Evolutionary conservation across 2,329 filamentous ascomycete genomes (phyloP), one percentile per base, ranked within the genome.

Genomic region (Falciphora oryzae): DNA sequence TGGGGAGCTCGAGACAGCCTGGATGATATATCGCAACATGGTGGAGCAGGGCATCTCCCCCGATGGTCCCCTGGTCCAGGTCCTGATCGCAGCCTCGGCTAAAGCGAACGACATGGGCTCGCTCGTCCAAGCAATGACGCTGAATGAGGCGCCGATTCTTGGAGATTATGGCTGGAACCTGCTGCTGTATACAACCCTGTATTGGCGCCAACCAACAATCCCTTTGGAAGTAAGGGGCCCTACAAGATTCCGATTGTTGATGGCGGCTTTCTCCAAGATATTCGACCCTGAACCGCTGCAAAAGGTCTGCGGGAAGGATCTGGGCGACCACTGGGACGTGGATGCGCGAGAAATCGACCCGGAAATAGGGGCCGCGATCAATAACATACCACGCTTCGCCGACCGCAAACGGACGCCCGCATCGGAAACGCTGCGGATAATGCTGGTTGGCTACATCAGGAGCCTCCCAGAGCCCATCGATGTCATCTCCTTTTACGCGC

Each of bases 61-160:
- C 0, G 87, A 96, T 73, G 76, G 77, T 0, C 83, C 86, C 68
- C 89, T 91, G 0, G 91, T 88, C 72, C 81, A 87, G 1, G 86
- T 87, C 32, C 78, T 97, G 44, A 82, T 96, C 57, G 84, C 88
- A 65, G 89, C 89, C 38, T 89, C 90, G 63, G 91, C 92, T 69
- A 72, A 73, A 4, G 79, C 79, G 27, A 75, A 80, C 29, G 81
- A 91, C 66, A 77, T 81, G 5, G 74, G 79, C 3, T 81, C 81
- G 31, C 79, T 92, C 32, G 77, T 80, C 58, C 77, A 79, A 38
- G 80, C 89, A 59, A 79, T 84, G 58, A 81, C 87, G 5, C 78
- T 81, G 59, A 67, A 76, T 38, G 75, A 79, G 6, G 73, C 79
- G 14, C 75, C 35, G 2, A 38, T 84, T 25, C 77, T 84, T 61